phyloP scores from a whole-genome alignment of 2,329 filamentous ascomycete genomes.

The Byssochlamys sp. region DNA sequence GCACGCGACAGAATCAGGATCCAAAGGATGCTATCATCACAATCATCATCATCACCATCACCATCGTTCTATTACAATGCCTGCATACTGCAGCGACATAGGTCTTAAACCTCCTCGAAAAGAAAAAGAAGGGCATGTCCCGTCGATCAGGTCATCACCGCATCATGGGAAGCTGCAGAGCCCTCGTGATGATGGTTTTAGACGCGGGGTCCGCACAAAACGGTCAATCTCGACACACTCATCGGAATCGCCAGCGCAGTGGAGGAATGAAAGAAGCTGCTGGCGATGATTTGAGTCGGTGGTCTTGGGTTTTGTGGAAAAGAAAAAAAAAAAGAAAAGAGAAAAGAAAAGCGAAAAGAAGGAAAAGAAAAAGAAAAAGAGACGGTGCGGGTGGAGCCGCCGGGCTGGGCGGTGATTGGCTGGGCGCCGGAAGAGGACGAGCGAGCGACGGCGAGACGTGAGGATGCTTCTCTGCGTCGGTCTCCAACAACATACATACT shows the following conservation, averaged over 20 bases:
- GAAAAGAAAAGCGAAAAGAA: slow-evolving; percentile 10
- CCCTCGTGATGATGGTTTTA: slow-evolving; percentile 74
- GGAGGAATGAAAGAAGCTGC: slow-evolving; percentile 43
- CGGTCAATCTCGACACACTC: slow-evolving; percentile 58
- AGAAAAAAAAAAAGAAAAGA: slow-evolving; percentile 26
- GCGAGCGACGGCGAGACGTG: not conserved
- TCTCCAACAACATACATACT: not conserved
- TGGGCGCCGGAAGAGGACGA: slow-evolving; percentile 5
- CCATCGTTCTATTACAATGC: not conserved
- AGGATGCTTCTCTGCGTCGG: slow-evolving; percentile 8
- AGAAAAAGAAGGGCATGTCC: slow-evolving; percentile 23
- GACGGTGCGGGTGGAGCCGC: slow-evolving; percentile 18
- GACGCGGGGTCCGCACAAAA: slow-evolving; percentile 45
- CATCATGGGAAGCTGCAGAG: slow-evolving; percentile 32
- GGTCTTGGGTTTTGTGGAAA: slow-evolving; percentile 49
- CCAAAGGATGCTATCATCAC: not conserved
- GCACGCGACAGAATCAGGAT: not conserved
- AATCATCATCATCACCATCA: not conserved
- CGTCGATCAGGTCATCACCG: slow-evolving; percentile 40
- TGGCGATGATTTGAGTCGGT: slow-evolving; percentile 67
- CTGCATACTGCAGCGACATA: not conserved
- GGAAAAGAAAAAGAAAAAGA: slow-evolving; percentile 17
- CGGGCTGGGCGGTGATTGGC: slow-evolving; percentile 21
- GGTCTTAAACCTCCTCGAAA: not conserved
- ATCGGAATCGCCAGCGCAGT: slow-evolving; percentile 63